phyloP scores from a whole-genome alignment of 805 yeast genomes.

The Lachancea sp. region DNA sequence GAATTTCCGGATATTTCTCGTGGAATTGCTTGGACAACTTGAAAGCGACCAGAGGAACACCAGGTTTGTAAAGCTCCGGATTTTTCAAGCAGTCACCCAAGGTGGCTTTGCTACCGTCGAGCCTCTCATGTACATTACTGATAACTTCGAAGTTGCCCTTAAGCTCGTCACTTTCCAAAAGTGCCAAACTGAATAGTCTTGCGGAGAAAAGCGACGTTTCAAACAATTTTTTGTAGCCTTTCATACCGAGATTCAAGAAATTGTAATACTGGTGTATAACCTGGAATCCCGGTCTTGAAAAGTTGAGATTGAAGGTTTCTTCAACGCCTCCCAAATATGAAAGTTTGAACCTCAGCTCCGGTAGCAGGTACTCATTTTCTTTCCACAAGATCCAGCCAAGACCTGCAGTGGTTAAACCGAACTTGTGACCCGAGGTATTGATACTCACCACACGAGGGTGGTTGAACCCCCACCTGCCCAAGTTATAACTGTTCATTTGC shows the following conservation, averaged over 20 bases:
- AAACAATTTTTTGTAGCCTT: conserved; percentile 65
- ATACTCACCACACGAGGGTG: conserved; percentile 72
- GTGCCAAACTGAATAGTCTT: conserved; percentile 42
- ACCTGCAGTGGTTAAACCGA: conserved; percentile 86
- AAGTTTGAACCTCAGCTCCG: conserved; percentile 66
- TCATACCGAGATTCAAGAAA: conserved; percentile 60
- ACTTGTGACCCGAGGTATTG: conserved; percentile 89
- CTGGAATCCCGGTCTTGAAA: conserved; percentile 89
- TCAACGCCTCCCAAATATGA: conserved; percentile 85
- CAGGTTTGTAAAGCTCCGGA: conserved; percentile 54
- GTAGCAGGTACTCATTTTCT: conserved; percentile 56
- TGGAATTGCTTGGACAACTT: conserved; percentile 55
- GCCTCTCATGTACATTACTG: conserved; percentile 67
- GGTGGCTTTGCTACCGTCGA: conserved; percentile 32
- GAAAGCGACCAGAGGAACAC: conserved; percentile 88
- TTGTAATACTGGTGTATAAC: conserved; percentile 84
- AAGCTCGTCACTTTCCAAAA: conserved; percentile 54
- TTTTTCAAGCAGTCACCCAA: conserved; percentile 12
- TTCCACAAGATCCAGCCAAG: conserved; percentile 90
- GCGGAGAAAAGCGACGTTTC: conserved; percentile 64
- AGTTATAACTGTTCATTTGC: conserved; percentile 25
- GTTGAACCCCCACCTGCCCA: conserved; percentile 66
- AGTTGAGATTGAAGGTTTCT: conserved; percentile 79
- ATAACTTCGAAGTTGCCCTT: conserved; percentile 64
- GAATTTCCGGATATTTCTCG: conserved; percentile 65